phyloP scores from a whole-genome alignment of 2,329 filamentous ascomycete species.

The Nemania sp. region DNA sequence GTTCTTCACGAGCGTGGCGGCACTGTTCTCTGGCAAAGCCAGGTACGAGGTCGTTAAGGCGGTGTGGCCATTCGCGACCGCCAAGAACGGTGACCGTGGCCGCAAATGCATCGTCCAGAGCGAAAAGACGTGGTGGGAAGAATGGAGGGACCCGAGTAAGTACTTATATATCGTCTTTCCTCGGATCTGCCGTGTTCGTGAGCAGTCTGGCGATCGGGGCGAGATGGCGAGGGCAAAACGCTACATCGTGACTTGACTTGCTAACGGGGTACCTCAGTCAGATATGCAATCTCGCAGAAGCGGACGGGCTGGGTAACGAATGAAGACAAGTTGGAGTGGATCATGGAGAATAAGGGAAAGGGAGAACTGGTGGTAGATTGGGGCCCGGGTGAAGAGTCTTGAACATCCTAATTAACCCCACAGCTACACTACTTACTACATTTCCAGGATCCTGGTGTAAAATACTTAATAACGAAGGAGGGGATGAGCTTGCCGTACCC shows the following conservation, averaged over 20 bases:
- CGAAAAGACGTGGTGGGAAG: conserved; percentile 61
- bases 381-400: conserved; percentile 44
- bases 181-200: background rate
- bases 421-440: background rate
- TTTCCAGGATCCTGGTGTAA: background rate
- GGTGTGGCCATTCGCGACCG: conserved; percentile 62
- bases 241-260: background rate
- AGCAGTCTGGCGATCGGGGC: background rate
- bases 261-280: conserved; percentile 19
- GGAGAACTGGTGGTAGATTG: conserved; percentile 47
- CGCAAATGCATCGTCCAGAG: conserved; percentile 56
- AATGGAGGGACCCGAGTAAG: conserved; percentile 53
- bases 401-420: background rate
- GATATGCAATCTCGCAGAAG: conserved; percentile 43
- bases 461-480: background rate
- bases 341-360: conserved; percentile 55
- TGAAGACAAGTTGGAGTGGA: conserved; percentile 57
- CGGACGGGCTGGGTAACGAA: conserved; percentile 54
- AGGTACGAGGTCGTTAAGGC: conserved; percentile 60
- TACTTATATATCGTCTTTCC: background rate
- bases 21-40: conserved; percentile 56
- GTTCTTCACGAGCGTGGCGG: conserved; percentile 57
- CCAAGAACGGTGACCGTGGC: conserved; percentile 49
- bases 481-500: background rate
- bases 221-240: no score